These are phyloP conservation scores for Trichoderma orchidacearum DNA, from an alignment of 495 filamentous ascomycete genomes.

Conservation along the genomic window DNA sequence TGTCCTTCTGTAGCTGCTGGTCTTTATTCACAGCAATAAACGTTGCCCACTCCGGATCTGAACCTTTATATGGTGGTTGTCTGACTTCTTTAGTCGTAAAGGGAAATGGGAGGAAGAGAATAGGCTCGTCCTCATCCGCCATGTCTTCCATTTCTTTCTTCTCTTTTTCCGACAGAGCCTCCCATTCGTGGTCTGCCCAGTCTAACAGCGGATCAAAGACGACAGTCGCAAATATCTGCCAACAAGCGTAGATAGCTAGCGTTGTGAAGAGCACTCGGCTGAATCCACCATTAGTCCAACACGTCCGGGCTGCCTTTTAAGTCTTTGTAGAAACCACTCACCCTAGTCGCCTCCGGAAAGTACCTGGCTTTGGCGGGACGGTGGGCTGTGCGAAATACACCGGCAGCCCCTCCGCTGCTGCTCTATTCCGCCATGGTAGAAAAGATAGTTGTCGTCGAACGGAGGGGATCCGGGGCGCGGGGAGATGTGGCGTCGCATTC, in stretches of 20 bases:
- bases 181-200: conserved; percentile 9
- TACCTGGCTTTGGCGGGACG: not conserved
- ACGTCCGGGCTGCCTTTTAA: too few species aligned
- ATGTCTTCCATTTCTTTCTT: conserved; percentile 20
- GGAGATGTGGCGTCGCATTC: not conserved
- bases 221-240: conserved; percentile 20
- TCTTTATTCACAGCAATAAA: conserved; percentile 48
- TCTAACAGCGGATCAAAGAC: conserved; percentile 11
- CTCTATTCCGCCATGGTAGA: not conserved
- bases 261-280: conserved; percentile 18
- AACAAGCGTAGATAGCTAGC: conserved; percentile 24
- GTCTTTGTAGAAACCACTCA: not conserved
- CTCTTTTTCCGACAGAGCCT: conserved; percentile 8
- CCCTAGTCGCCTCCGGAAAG: not conserved
- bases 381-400: not conserved
- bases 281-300: not conserved
- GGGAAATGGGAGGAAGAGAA: conserved; percentile 52
- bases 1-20: conserved; percentile 23
- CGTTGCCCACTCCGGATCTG: conserved; percentile 58
- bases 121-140: conserved; percentile 7
- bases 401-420: not conserved
- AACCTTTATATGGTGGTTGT: conserved; percentile 35
- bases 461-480: not conserved
- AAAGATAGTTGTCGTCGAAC: not conserved
- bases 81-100: conserved; percentile 29